Evolutionary conservation across 495 filamentous ascomycete species (phyloP), one percentile per base, ranked within the genome.

Genomic region (Xylaria bambusicola): DNA sequence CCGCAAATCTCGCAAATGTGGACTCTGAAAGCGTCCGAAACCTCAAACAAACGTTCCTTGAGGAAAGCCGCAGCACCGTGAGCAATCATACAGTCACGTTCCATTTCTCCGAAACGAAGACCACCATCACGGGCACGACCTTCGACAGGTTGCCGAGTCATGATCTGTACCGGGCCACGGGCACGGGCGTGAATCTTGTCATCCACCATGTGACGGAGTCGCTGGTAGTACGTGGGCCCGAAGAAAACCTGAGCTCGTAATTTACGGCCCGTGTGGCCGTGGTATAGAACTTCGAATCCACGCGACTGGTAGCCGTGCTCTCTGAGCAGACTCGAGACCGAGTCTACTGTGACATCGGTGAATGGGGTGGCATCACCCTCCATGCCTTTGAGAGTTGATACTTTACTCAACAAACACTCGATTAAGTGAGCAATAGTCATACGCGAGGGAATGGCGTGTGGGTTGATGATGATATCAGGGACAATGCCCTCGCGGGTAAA

Each of bases 361-460:
- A 99, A 99, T 0, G 94, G 95, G 0, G 94, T 99, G 15, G 95
- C 94, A 69, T 99, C 95, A 65, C 95, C 94, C 73, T 98, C 95
- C 68, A 88, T 87, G 20, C 94, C 94, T 72, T 89, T 88, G 15
- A 97, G 81, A 0, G 93, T 85, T 0, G 91, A 88, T 17, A 98
- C 94, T 73, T 99, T 99, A 73, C 89, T 93, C 41, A 98, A 84
- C 68, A 97, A 84, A 81, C 94, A 98, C 77, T 99, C 94, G 73
- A 99, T 96, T 83, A 99, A 91, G 82, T 99, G 95, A 59, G 95
- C 94, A 81, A 98, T 98, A 0, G 94, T 99, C 94, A 99, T 99
- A 82, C 94, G 94, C 13, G 94, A 99, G 1, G 94, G 94, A 82
- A 99, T 98, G 73, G 95, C 94, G 82, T 99, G 94, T 0, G 94